These are phyloP conservation scores for Chaetomiaceae sp. DNA, from an alignment of 2,329 filamentous ascomycete species.

Conservation along the genomic window DNA sequence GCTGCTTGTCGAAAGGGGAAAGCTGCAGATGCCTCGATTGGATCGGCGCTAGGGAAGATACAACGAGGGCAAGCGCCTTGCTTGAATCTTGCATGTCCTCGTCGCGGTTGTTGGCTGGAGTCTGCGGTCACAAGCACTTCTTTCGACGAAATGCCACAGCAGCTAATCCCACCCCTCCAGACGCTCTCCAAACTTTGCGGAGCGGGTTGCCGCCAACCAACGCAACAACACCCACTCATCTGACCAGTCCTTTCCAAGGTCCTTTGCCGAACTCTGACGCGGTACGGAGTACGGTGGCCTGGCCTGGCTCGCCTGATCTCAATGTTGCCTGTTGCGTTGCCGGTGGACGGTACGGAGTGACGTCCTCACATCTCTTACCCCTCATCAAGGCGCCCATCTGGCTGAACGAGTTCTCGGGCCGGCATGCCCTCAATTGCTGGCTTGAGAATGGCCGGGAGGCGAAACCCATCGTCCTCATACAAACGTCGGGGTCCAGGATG, in stretches of 20 bases:
- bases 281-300: not conserved
- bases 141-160: not conserved
- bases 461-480: too few relatives aligned
- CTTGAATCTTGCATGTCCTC: too few relatives aligned
- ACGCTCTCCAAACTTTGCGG: not conserved
- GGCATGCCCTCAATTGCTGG: too few relatives aligned
- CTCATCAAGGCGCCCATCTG: too few relatives aligned
- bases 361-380: too few relatives aligned
- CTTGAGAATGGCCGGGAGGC: too few relatives aligned
- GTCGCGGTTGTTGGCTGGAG: not conserved
- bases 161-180: not conserved
- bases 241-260: not conserved
- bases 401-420: too few relatives aligned
- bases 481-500: too few relatives aligned
- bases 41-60: not conserved
- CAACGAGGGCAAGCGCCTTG: too few relatives aligned
- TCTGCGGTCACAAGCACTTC: not conserved
- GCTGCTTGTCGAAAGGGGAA: not conserved
- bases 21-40: not conserved
- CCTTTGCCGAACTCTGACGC: not conserved
- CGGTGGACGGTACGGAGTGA: too few relatives aligned
- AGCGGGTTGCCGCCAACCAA: conserved; percentile 3
- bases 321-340: too few relatives aligned
- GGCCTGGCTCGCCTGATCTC: too few relatives aligned
- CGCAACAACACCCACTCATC: not conserved